These are phyloP conservation scores for Candida sanyaensis DNA, from an alignment of 1,139 yeast species.

Conservation along the genomic window DNA sequence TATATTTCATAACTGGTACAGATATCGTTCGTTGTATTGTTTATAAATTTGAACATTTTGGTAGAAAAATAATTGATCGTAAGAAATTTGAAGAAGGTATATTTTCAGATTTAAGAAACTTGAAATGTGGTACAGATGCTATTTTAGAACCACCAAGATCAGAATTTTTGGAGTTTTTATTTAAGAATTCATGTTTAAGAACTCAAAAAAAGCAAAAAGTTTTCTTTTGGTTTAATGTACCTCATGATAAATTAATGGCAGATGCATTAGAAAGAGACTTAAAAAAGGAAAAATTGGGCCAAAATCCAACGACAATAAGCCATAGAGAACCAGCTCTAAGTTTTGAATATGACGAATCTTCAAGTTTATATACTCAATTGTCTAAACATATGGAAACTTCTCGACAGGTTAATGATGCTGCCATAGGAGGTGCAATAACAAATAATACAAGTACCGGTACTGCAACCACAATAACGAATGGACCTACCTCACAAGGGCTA, in stretches of 20 bases:
- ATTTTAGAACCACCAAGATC: conserved; percentile 87
- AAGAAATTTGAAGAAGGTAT: conserved; percentile 97
- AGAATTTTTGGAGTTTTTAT: conserved; percentile 78
- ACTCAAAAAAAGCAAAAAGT: conserved; percentile 98
- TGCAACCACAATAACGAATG: neutral
- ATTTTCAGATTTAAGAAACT: conserved; percentile 83
- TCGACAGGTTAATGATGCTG: conserved; percentile 15
- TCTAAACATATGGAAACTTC: conserved; percentile 45
- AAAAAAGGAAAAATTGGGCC: conserved; percentile 67
- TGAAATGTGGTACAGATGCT: conserved; percentile 89
- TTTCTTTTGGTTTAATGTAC: conserved; percentile 95
- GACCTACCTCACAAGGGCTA: neutral
- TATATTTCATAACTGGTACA: conserved; percentile 91
- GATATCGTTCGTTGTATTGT: conserved; percentile 93
- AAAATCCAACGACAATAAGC: conserved; percentile 62
- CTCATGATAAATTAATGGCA: conserved; percentile 88
- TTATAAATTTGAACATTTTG: conserved; percentile 88
- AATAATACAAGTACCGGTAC: neutral
- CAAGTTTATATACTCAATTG: conserved; percentile 50
- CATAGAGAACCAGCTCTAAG: conserved; percentile 63
- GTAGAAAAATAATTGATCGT: conserved; percentile 78
- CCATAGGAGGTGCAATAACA: conserved; percentile 5
- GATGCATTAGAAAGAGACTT: conserved; percentile 94
- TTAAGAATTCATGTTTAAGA: conserved; percentile 82
- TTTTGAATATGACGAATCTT: conserved; percentile 54